A percentile compares a stretch with the other conserved stretches of the same genome.
Conservation (phyloP, 495 filamentous ascomycete genomes). For the Xylaria scruposa region DNA sequence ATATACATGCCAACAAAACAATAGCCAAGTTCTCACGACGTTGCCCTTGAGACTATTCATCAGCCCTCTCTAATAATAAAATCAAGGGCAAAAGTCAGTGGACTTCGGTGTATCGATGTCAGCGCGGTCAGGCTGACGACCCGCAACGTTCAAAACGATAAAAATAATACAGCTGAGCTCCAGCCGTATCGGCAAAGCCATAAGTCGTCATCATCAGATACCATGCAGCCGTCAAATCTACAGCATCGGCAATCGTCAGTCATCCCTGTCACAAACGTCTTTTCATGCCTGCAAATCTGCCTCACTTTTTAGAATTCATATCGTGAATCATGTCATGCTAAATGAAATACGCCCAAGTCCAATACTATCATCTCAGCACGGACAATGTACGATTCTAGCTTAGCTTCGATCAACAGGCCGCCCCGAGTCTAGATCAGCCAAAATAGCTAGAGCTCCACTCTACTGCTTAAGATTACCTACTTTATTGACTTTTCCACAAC, state of each 20-base stretch:
- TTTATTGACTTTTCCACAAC: background rate
- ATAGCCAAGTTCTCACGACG: background rate
- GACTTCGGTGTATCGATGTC: background rate
- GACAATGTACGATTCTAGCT: background rate
- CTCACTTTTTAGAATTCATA: background rate
- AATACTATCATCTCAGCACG: background rate
- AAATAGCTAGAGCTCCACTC: background rate
- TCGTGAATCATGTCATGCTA: background rate
- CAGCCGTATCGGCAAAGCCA: background rate
- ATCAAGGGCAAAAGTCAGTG: background rate
- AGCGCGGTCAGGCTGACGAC: background rate
- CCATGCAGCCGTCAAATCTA: background rate
- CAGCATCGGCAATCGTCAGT: background rate
- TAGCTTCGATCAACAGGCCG: background rate
- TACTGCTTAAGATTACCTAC: background rate
- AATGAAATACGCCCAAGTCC: background rate
- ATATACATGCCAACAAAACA: background rate
- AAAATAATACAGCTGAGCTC: constrained; percentile 22
- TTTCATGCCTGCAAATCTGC: background rate
- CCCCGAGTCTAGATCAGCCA: background rate
- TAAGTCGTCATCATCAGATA: background rate
- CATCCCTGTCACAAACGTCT: background rate
- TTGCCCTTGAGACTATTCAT: background rate
- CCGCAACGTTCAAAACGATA: background rate
- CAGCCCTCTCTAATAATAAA: constrained; percentile 8